Conservation (phyloP, 495 filamentous ascomycete species). For the Penicillium flavigenum region DNA sequence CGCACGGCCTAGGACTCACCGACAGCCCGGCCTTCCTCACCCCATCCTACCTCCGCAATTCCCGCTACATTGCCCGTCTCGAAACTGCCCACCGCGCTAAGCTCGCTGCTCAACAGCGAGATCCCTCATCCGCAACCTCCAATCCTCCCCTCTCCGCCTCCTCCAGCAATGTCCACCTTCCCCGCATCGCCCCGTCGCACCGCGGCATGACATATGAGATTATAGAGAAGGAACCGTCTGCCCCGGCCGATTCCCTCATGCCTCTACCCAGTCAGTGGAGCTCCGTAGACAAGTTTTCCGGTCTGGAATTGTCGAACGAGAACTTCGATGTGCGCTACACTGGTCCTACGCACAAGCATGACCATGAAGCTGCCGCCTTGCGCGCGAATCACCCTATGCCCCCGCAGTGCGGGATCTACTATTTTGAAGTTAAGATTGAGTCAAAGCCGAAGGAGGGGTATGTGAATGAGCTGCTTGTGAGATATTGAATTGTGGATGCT, state of each 20-base stretch:
- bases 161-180: conserved; percentile 61
- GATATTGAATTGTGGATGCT: not conserved
- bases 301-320: conserved; percentile 70
- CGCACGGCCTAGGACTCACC: conserved; percentile 32
- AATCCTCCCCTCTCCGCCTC: conserved; percentile 59
- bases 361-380: conserved; percentile 82
- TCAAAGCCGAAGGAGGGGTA: conserved; percentile 87
- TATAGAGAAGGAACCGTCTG: conserved; percentile 69
- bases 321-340: conserved; percentile 78
- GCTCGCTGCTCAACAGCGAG: conserved; percentile 52
- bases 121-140: conserved; percentile 32
- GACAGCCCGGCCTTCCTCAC: conserved; percentile 58
- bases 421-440: conserved; percentile 89
- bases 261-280: conserved; percentile 84
- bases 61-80: conserved; percentile 73
- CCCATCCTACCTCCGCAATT: conserved; percentile 77
- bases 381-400: conserved; percentile 89
- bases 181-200: conserved; percentile 69
- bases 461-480: conserved; percentile 29
- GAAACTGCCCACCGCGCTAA: conserved; percentile 66
- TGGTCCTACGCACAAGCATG: conserved; percentile 59
- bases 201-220: conserved; percentile 82
- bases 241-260: conserved; percentile 55
- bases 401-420: conserved; percentile 90
- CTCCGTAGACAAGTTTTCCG: conserved; percentile 68